phyloP scores from a whole-genome alignment of 2,329 filamentous ascomycete genomes.

The Metarhizium guizhouense region DNA sequence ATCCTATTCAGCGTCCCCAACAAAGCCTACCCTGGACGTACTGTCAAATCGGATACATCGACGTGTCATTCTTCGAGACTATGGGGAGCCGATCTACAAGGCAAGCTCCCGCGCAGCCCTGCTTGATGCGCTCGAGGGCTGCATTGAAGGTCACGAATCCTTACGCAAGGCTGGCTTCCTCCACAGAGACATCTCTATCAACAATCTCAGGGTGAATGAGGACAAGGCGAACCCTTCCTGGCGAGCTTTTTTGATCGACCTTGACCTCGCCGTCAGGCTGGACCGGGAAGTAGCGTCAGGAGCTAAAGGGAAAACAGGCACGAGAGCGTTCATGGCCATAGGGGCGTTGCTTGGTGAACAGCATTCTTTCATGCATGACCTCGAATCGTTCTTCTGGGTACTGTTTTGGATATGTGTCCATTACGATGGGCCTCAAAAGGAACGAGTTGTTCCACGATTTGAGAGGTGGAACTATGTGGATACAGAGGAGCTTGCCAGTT shows the following conservation, averaged over 20 bases:
- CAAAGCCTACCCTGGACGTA: constrained; percentile 11
- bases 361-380: not conserved
- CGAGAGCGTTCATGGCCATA: not conserved
- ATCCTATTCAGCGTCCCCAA: constrained; percentile 18
- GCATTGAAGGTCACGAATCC: constrained; percentile 25
- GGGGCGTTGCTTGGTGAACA: not conserved
- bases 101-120: constrained; percentile 25
- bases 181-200: constrained; percentile 30
- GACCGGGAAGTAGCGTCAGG: not conserved
- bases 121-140: constrained; percentile 23
- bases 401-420: constrained; percentile 23
- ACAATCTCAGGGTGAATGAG: constrained; percentile 26
- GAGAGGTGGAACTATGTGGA: constrained; percentile 27
- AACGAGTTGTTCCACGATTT: constrained; percentile 16
- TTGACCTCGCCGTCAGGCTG: not conserved
- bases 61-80: constrained; percentile 30
- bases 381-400: not conserved
- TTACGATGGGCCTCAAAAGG: constrained; percentile 13
- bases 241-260: constrained; percentile 6
- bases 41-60: constrained; percentile 28
- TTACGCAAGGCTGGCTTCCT: constrained; percentile 23
- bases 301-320: not conserved
- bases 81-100: constrained; percentile 30
- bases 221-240: constrained; percentile 15
- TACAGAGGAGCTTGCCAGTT: constrained; percentile 9